Conservation (phyloP, 2,329 filamentous ascomycete genomes). For the Penicillium expansum region DNA sequence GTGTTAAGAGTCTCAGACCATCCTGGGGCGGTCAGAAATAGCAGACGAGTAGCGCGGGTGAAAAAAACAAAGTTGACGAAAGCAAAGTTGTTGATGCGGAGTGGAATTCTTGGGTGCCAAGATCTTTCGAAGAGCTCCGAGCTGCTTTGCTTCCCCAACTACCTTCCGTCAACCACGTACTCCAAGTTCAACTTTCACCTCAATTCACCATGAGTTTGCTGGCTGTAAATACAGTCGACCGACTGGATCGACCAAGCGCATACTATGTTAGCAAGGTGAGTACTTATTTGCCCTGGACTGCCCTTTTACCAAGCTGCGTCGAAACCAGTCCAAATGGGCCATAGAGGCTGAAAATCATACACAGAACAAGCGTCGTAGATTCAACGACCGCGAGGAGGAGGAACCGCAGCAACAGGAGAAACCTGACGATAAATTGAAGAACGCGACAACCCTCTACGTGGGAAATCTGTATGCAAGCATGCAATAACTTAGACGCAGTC, state of each 20-base stretch:
- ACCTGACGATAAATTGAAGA: conserved; percentile 72
- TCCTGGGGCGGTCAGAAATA: conserved; percentile 4
- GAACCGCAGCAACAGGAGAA: conserved; percentile 54
- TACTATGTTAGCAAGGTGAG: conserved; percentile 82
- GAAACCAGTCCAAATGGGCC: neutral
- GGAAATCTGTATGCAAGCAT: conserved; percentile 73
- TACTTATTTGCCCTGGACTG: conserved; percentile 18
- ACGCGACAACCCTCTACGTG: conserved; percentile 94
- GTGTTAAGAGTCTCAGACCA: conserved; percentile 3
- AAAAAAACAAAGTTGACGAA: neutral
- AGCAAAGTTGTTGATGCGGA: conserved; percentile 20
- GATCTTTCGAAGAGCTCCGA: conserved; percentile 23
- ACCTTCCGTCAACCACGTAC: conserved; percentile 12
- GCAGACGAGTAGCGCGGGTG: neutral
- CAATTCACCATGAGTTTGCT: conserved; percentile 28
- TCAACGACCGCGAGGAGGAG: conserved; percentile 56
- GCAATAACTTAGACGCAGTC: conserved; percentile 12
- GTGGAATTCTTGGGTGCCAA: conserved; percentile 27
- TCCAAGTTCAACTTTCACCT: neutral
- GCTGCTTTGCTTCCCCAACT: conserved; percentile 19
- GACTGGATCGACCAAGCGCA: conserved; percentile 89
- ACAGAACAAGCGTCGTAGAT: conserved; percentile 70
- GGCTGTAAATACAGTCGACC: conserved; percentile 67
- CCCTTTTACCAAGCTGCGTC: neutral
- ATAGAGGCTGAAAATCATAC: conserved; percentile 3